A percentile compares a stretch with the other conserved stretches of the same genome.
These are phyloP conservation scores for Leccinum angustisporum DNA, from an alignment of 1,284 basidiomycete species.

Conservation along the genomic window DNA sequence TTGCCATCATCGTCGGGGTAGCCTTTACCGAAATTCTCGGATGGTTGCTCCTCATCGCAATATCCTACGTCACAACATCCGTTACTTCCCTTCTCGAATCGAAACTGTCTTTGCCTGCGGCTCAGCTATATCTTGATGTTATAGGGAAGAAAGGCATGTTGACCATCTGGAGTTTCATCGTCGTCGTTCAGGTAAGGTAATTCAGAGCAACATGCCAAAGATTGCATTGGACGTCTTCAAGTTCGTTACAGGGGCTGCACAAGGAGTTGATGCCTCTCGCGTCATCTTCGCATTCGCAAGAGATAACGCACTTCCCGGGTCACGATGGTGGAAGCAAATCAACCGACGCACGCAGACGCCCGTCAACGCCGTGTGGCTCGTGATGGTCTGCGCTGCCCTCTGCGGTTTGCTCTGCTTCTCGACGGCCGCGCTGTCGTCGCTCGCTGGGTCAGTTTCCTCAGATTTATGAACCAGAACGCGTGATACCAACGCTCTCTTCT, in stretches of 20 bases:
- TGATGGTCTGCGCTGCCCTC: constrained; percentile 56
- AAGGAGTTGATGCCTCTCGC: constrained; percentile 73
- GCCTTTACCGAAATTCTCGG: constrained; percentile 58
- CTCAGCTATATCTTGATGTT: constrained; percentile 63
- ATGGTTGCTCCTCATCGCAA: constrained; percentile 62
- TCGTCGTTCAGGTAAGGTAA: constrained; percentile 57
- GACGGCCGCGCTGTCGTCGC: constrained; percentile 56
- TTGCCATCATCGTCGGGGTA: constrained; percentile 72
- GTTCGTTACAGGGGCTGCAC: constrained; percentile 72
- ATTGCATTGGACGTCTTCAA: constrained; percentile 24
- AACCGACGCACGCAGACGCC: constrained; percentile 62
- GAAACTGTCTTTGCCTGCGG: constrained; percentile 64
- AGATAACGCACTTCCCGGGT: constrained; percentile 72
- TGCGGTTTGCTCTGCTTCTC: constrained; percentile 72
- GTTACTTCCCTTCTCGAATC: constrained; percentile 50
- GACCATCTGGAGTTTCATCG: constrained; percentile 67
- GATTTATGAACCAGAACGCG: too few species aligned
- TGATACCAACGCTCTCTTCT: neutral
- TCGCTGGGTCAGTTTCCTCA: constrained; percentile 65
- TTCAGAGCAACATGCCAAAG: neutral
- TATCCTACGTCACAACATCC: constrained; percentile 62
- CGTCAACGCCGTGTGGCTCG: constrained; percentile 73
- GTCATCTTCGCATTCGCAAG: constrained; percentile 74
- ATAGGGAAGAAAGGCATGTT: constrained; percentile 71
- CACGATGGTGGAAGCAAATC: constrained; percentile 63